Evolutionary conservation across 768 basidiomycete genomes (phyloP), one percentile per base, ranked within the genome.

Genomic region (Lyophyllum atratum): DNA sequence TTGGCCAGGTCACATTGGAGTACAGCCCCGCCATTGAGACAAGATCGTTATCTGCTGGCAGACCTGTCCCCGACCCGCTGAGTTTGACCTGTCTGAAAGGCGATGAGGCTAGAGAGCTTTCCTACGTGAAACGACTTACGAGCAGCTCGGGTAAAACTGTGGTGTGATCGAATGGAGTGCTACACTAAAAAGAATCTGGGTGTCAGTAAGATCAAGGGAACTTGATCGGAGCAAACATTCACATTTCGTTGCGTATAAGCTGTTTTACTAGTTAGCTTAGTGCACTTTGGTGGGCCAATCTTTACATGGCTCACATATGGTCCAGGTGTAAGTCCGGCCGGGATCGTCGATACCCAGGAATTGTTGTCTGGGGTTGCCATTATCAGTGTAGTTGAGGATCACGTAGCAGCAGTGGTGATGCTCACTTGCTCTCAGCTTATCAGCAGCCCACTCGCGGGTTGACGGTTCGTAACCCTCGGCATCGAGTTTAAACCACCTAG

Each of bases 211-310:
- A 28, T 59, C 52, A 31, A 21, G 31, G 53, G 42, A 22, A 24
- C 24, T n/a, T 19, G 26, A 48, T 17, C 42, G 11, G 31, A 19
- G 31, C 21, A 11, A 24, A 31, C 52, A 22, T 74, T 46, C 64
- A 79, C 79, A 82, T 80, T 70, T 82, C 80, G 59, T 81, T 70
- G 26, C 80, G 76, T 43, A 81, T 69, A 48, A 82, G 69, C 80
- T 82, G 52, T 21, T 33, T 29, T 2, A 22, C 33, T 40, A 49
- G 40, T 42, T 14, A 52, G 26, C 33, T 28, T 14, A n/a, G 55
- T 56, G n/a, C 4, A 19, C 3, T 24, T n/a, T 17, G 6, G 14
- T 4, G 21, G 26, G 43, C 3, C 25, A 22, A 8, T 31, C 17
- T 21, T 29, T 24, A 8, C 14, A 34, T 33, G 58, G 73, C 77